Evolutionary conservation across 23 red algal species (phyloP), one percentile per base, ranked within the genome.

Genomic region (Rhodosorus marinus): DNA sequence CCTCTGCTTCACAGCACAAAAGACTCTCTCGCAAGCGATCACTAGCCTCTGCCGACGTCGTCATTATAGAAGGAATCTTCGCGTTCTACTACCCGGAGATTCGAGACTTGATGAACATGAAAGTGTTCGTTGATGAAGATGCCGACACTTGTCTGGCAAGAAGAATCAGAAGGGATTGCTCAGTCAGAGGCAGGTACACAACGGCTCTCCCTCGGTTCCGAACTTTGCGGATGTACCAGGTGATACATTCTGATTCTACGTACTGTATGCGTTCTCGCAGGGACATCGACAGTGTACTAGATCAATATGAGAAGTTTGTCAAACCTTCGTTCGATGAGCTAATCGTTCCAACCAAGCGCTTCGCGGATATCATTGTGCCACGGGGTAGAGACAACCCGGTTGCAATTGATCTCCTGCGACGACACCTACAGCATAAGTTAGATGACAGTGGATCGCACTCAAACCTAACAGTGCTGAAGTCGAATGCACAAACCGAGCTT

Each of bases 51-150:
- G 78, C 73, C 4, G 90, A 98, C 48, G 90, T 98, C 41, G 54
- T 98, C 26, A 98, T 98, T 60, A 65, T 98, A 20, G 90, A 98
- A 69, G 90, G 90, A 15, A 98, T 98, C 32, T 58, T 83, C 31
- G 63, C 78, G 25, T 98, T 98, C 45, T 98, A 98, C 47, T 66
- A 80, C 56, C 53, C 62, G 17, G 42, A 27, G 28, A 77, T 98
- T 26, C 70, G 90, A 6, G 47, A 49, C 19, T 46, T 84, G 72
- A 81, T 98, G 74, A 72, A 98, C 48, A 72, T 98, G 79, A 98
- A 98, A 57, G 74, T 98, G 32, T 98, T 98, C 50, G 90, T 98
- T 6, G 90, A 98, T 63, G 90, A 98, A 41, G 90, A 98, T 48
- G 59, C 90, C 27, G 90, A 98, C 35, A 70, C 82, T 56, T 98